Evolutionary conservation across 2,329 filamentous ascomycete species (phyloP), one percentile per base, ranked within the genome.

Genomic region (Orbilia javanica): DNA sequence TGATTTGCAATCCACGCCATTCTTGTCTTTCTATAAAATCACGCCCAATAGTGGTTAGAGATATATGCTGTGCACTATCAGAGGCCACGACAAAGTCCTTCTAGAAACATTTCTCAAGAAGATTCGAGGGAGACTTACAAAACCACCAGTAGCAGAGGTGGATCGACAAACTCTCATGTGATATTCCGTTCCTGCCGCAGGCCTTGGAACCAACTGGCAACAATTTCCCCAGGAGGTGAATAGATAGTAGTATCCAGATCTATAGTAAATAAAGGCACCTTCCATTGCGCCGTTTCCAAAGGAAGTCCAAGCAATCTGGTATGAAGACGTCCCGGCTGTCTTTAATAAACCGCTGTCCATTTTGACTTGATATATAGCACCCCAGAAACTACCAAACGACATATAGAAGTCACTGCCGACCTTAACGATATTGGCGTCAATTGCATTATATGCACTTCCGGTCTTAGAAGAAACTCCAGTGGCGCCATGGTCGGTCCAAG

Each of bases 381-480:
- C 83, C 90, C 90, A 93, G 86, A 91, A 93, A 11, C 89, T 91
- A 31, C 90, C 91, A 79, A 92, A 93, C 77, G 86, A 88, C 82
- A 90, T 83, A 72, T 86, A 86, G 80, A 87, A 87, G 1, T 80
- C 79, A 7, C 83, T 83, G 42, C 84, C 84, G 1, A 83, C 85
- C 7, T 84, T 81, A 76, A 89, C 83, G 1, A 90, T 82, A 79
- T 88, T 88, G 2, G 85, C 83, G 81, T 90, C 91, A 80, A 93
- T 90, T 48, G 88, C 87, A 80, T 90, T 90, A 83, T 89, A 90
- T 2, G 83, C 68, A 72, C 85, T 86, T 25, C 83, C 80, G 15
- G 83, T 63, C 25, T 83, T 74, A 62, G 88, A 85, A 20, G 83
- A 85, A 74, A 91, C 84, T 6, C 89, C 88, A 0, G 86, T 87